Conservation (phyloP, 768 basidiomycete genomes). For the Psilocybe cubensis region DNA sequence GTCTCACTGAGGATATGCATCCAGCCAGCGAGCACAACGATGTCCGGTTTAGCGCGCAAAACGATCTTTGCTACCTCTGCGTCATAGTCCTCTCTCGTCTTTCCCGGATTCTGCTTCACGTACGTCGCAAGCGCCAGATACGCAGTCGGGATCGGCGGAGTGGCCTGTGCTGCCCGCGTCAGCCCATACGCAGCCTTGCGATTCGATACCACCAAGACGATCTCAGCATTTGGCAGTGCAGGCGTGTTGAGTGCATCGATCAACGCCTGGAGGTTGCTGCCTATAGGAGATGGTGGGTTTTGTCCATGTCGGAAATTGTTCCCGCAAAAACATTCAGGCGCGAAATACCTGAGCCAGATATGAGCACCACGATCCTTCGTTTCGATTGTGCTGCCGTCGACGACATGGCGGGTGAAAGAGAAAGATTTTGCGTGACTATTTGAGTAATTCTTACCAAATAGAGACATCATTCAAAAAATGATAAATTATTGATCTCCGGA, state of each 20-base stretch:
- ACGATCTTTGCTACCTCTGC: slow-evolving; percentile 75
- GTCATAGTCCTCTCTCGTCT: slow-evolving; percentile 86
- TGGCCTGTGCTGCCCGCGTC: slow-evolving; percentile 69
- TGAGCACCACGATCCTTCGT: slow-evolving; percentile 47
- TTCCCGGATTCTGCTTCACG: slow-evolving; percentile 70
- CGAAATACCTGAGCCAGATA: slow-evolving; percentile 56
- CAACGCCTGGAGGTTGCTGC: slow-evolving; percentile 95
- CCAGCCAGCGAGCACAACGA: slow-evolving; percentile 97
- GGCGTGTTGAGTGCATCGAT: slow-evolving; percentile 84
- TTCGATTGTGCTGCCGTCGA: no score
- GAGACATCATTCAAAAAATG: no score
- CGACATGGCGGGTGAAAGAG: slow-evolving; percentile 19
- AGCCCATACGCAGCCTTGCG: slow-evolving; percentile 91
- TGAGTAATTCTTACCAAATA: background rate
- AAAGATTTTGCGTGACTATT: background rate
- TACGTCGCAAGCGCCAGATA: slow-evolving; percentile 87
- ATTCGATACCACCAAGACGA: slow-evolving; percentile 89
- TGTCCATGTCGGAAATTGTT: slow-evolving; percentile 4
- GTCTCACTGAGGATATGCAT: slow-evolving; percentile 93
- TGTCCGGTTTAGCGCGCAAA: slow-evolving; percentile 66
- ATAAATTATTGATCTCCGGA: background rate
- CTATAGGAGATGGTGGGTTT: slow-evolving; percentile 47
- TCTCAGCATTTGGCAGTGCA: slow-evolving; percentile 69
- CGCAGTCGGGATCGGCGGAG: slow-evolving; percentile 80
- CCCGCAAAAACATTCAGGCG: slow-evolving; percentile 4